Percentiles rank a stretch among this genome's conserved stretches.
phyloP scores from a whole-genome alignment of 495 filamentous ascomycete genomes.

The Immersiella caudata region DNA sequence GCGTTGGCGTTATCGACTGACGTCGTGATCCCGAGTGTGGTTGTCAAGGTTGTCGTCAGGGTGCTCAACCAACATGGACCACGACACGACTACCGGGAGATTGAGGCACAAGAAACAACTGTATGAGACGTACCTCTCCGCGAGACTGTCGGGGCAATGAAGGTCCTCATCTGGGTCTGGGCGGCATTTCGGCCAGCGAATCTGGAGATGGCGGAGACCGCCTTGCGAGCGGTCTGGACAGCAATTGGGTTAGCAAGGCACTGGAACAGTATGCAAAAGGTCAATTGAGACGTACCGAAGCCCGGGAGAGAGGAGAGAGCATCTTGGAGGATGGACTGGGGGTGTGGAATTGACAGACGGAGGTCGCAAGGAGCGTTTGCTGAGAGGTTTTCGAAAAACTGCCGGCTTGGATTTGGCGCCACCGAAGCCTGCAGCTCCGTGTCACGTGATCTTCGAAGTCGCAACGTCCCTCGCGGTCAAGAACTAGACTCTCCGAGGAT shows the following conservation, averaged over 20 bases:
- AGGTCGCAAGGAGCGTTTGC: constrained; percentile 27
- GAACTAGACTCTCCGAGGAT: background rate
- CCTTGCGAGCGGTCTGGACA: constrained; percentile 68
- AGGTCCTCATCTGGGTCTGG: constrained; percentile 60
- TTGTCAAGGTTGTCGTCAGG: background rate
- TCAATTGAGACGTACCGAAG: constrained; percentile 58
- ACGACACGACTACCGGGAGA: background rate
- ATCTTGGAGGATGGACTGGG: constrained; percentile 52
- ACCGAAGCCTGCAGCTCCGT: background rate
- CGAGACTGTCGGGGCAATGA: constrained; percentile 74
- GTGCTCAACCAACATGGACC: background rate
- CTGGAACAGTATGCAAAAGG: background rate
- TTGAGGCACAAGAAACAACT: constrained; percentile 31
- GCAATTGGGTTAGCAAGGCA: constrained; percentile 1
- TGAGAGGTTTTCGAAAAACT: constrained; percentile 24
- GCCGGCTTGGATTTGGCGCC: constrained; percentile 1
- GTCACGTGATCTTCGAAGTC: constrained; percentile 15
- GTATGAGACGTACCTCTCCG: constrained; percentile 65
- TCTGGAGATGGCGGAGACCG: constrained; percentile 66
- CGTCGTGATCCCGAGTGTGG: constrained; percentile 1
- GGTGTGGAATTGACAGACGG: constrained; percentile 36
- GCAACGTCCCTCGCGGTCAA: background rate
- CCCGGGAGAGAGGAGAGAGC: constrained; percentile 60
- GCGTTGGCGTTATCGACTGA: background rate
- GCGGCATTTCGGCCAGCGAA: constrained; percentile 70